Evolutionary conservation across 202 grass and related monocot species (phyloP), one percentile per base, ranked within the genome.

Genomic region (Setaria italica): DNA sequence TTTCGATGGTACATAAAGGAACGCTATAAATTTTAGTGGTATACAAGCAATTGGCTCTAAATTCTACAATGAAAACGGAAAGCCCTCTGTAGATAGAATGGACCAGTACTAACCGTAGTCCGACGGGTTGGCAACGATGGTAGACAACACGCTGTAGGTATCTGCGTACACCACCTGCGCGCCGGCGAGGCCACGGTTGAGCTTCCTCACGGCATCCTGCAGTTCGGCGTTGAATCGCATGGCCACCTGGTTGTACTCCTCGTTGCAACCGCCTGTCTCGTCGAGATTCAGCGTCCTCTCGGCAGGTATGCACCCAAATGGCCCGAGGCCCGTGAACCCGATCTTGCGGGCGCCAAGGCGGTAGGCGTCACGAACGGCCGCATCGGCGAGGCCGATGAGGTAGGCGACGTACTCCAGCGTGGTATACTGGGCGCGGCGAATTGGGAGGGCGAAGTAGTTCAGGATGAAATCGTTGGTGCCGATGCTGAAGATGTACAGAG

Each of bases 381-480:
- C 58, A 0, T n/a, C 88, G 5, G 94, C 90, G 12, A 89, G 68
- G 76, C 35, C 70, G 9, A 89, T 13, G 7, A 97, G 78, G 86
- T 87, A 89, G 17, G 46, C n/a, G 9, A 13, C 60, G 70, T 94
- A 97, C 69, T 88, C 81, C 9, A 48, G 9, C 33, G 85, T 16
- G 0, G 94, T 91, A 84, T 91, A 94, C 39, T 89, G 20, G 15
- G 58, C 70, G 0, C 1, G 30, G 13, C 92, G 90, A 39, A 72
- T 17, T 14, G 86, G 60, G 3, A 83, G 0, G 8, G 33, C 0
- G 63, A 73, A 86, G 88, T 97, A 97, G 69, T 94, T 94, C 30
- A 86, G 58, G 20, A 97, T 83, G 86, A 97, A 92, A 30, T 97
- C 94, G 83, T 97, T 97, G 65, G 94, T 92, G 71, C 92, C 94